Percentiles rank a stretch among this genome's conserved stretches.
Conservation (phyloP, 139 green algal genomes). For the Spirogloea muscicola region DNA sequence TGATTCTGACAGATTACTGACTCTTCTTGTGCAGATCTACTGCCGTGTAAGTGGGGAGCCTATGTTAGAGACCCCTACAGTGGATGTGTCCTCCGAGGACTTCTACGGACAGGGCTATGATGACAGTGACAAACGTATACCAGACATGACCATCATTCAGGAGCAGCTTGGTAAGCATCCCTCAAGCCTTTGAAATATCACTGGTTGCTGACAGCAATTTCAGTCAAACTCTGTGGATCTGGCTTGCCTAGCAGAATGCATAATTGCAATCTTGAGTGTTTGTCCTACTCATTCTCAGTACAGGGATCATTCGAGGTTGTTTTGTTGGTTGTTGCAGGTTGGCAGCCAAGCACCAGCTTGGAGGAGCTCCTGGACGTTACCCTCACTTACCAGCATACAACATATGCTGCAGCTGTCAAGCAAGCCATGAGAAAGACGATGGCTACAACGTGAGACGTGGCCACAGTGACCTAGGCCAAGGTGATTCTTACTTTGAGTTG, state of each 20-base stretch:
- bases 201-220: too few relatives aligned
- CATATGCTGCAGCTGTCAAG: conserved; percentile 30
- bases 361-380: conserved; percentile 15
- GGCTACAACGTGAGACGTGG: not conserved
- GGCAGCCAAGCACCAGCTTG: conserved; percentile 9
- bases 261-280: too few relatives aligned
- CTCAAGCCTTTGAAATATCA: too few relatives aligned
- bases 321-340: too few relatives aligned
- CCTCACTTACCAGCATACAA: conserved; percentile 23
- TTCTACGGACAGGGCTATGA: conserved; percentile 38
- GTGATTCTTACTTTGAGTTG: too few relatives aligned
- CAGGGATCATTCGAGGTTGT: too few relatives aligned
- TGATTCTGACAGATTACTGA: too few relatives aligned
- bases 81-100: conserved; percentile 15
- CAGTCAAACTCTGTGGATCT: too few relatives aligned
- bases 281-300: too few relatives aligned
- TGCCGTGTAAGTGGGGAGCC: conserved; percentile 5
- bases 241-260: too few relatives aligned
- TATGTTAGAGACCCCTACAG: not conserved
- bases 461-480: too few relatives aligned
- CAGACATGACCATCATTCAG: conserved; percentile 25
- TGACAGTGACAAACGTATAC: conserved; percentile 32
- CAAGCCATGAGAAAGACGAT: not conserved
- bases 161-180: conserved; percentile 22
- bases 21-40: conserved; percentile 13